A percentile compares a stretch with the other conserved stretches of the same genome.
Evolutionary conservation across 805 yeast genomes (phyloP).

Genomic region (Candida vaughaniae): DNA sequence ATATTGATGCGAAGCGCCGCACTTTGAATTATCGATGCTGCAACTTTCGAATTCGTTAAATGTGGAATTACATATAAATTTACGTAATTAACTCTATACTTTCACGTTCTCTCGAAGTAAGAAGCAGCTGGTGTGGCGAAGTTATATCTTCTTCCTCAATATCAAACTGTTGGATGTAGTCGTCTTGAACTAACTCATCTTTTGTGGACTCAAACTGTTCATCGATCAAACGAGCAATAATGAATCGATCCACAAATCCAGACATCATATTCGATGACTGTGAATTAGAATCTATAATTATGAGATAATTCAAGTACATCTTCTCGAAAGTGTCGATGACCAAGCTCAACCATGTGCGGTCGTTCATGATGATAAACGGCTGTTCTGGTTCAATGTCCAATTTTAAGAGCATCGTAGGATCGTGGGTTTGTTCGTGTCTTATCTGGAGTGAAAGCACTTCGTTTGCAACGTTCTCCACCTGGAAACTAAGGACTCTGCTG

Average conservation of each 20-base stretch:
- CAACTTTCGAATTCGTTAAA: neutral
- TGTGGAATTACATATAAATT: slow-evolving; percentile 1
- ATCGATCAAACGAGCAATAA: slow-evolving; percentile 29
- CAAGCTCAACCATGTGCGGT: slow-evolving; percentile 28
- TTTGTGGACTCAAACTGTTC: slow-evolving; percentile 22
- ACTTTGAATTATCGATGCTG: neutral
- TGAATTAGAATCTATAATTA: slow-evolving; percentile 20
- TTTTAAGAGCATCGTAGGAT: slow-evolving; percentile 5
- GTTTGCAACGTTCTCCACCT: slow-evolving; percentile 17
- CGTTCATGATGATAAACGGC: slow-evolving; percentile 27
- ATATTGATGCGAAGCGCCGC: too few relatives aligned
- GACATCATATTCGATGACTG: slow-evolving; percentile 17
- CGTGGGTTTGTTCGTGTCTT: slow-evolving; percentile 19
- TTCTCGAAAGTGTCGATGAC: slow-evolving; percentile 40
- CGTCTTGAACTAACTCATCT: slow-evolving; percentile 11
- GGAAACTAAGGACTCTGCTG: slow-evolving; percentile 19
- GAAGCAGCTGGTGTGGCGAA: slow-evolving; percentile 4
- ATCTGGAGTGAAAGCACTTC: slow-evolving; percentile 23
- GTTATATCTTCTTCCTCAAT: slow-evolving; percentile 15
- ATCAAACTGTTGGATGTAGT: slow-evolving; percentile 24
- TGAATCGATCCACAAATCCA: slow-evolving; percentile 41
- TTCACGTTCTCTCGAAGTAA: slow-evolving; percentile 17
- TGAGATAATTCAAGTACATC: slow-evolving; percentile 34
- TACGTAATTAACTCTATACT: slow-evolving; percentile 32
- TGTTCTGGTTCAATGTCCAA: slow-evolving; percentile 21